Evolutionary conservation across 164 flowering plant species (phyloP), one percentile per base, ranked within the genome.

Genomic region (Dillenia suffruticosa): DNA sequence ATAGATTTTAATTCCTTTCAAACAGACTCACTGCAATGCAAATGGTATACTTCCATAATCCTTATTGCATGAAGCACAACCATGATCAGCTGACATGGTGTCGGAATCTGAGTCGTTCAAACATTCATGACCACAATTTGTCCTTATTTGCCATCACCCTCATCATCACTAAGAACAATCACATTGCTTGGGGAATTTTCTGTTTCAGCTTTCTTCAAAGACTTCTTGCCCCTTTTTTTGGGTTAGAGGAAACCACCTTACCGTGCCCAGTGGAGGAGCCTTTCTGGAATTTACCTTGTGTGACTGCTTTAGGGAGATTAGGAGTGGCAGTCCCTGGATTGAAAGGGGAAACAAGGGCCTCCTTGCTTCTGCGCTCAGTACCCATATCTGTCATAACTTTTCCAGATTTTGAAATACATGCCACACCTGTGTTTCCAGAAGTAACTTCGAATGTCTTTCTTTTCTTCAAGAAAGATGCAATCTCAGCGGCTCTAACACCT

Each of bases 151-250:
- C 40, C 63, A 15, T 73, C 73, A 61, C 52, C 65, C 16, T 68
- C 77, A 48, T 70, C 73, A 54, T 73, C 72, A 55, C 67, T 71
- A 54, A 73, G 69, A 71, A 63, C 56, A 46, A 69, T 66, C 43
- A 71, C n/a, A 59, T 45, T 44, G 66, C 69, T 54, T 51, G 56
- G 59, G 51, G 60, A 49, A 44, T 49, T 49, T 45, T 46, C 46
- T 46, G 26, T 14, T 52, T 22, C 60, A 26, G 44, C 51, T 44
- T 70, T 61, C 15, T 10, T 40, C 46, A 45, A 40, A 64, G 43
- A 62, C n/a, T 52, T 69, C 46, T 55, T 59, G 56, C 26, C 12
- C 57, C 50, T 46, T 10, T 49, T 64, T 10, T n/a, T 13, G 62
- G 22, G 49, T 24, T 51, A 11, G 63, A 51, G 48, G 15, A 12